Base-by-base conservation (phyloP, 2,329 filamentous ascomycete species). In the Dothideomycetes sp. region DNA sequence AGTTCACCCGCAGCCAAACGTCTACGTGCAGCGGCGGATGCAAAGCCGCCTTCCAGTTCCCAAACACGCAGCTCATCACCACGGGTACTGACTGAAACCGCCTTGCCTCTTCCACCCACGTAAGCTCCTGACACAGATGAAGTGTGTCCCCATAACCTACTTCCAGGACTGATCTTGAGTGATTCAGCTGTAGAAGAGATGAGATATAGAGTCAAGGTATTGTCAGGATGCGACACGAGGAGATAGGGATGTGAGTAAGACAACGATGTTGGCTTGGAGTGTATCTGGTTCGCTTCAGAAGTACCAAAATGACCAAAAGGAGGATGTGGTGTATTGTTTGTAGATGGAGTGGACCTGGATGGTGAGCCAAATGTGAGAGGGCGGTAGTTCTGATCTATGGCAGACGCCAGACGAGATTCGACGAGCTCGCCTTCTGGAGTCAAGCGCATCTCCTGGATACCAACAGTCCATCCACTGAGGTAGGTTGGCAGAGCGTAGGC, bases 401-500 rank as follows among this genome's bases (percentile, higher is more conserved):
- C 69, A 2, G 68, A 69, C 12, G 71, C 63, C 3, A 73, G 51
- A 5, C 70, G 65, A 3, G 71, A 74, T 24, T 64, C 60, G 1
- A 68, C 51, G 0, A 74, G 57, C 11, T 61, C 62, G 5, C 73
- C 73, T 33, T 62, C 57, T 36, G 59, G 59, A 23, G 61, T 62
- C n/a, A 94, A 71, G 44, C 82, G 78, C 30, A 95, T 67, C 59
- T 95, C 89, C 59, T 96, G 89, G n/a, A 96, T 76, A 2, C 87
- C 88, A 12, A 94, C 74, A 6, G 83, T 87, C 84, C 88, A 95
- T 19, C 87, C 87, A 30, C 78, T 78, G 3, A 80, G 69, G 51
- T 79, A 76, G 2, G 83, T 82, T 12, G 82, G 79, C 49, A 93
- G 78, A 0, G 84, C 84, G 58, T 94, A 95, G 1, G 85, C 88